Base-by-base conservation (phyloP, 2,329 filamentous ascomycete species). In the Truncatella angustata region DNA sequence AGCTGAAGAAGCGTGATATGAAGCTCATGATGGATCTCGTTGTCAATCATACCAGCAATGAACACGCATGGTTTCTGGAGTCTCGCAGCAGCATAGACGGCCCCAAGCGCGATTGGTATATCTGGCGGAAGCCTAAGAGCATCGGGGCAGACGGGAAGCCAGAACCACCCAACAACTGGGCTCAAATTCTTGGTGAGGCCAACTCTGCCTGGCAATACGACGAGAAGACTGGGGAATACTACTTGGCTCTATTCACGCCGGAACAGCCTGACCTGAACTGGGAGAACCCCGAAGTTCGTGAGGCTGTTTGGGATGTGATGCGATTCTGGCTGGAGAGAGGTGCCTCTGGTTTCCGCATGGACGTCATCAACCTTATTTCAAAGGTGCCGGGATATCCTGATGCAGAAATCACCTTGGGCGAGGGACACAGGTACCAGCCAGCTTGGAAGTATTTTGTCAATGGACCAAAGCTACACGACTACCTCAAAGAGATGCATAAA, bases 191-290 rank as follows among this genome's bases (percentile, higher is more conserved):
- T 57, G 78, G 78, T 11, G 77, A 74, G 52, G 79, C 78, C 14
- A 80, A 79, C 49, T 82, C 74, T 54, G 76, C 79, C 0, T 90
- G 87, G 88, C 74, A 84, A 54, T 92, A 82, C 73, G 88, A 91
- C 60, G 83, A 88, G 58, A 65, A 70, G n/a, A 90, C 87, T 0
- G 75, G 78, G 44, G 86, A 92, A 68, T 92, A 90, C 66, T 92
- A 90, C 61, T 80, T 92, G 0, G 84, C 88, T 55, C 76, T 94
- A 10, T 95, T 90, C 66, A 84, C 86, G 5, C 80, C 79, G 4
- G 83, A 89, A 57, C 90, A 93, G 65, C 90, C 90, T 0, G 90
- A 94, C 60, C 76, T 94, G n/a, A 94, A 94, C 70, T 94, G 89
- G 88, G 87, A 92, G 63, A 88, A 86, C 52, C 75, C 77, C 0